These are phyloP conservation scores for Xylaria cubensis DNA, from an alignment of 495 filamentous ascomycete species.

Conservation along the genomic window DNA sequence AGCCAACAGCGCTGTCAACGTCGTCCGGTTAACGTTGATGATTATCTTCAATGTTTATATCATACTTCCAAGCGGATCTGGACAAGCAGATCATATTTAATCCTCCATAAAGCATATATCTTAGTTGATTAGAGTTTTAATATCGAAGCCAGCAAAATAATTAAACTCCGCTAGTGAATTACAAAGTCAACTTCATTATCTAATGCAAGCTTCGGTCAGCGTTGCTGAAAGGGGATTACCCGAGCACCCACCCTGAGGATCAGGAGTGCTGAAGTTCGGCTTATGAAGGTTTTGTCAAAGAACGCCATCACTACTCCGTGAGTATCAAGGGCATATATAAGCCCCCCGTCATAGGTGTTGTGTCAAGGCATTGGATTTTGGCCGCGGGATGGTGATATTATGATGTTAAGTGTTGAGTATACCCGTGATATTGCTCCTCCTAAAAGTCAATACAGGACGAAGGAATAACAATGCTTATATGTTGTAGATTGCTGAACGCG, in stretches of 20 bases:
- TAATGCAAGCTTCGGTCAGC: not conserved
- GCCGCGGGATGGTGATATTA: not conserved
- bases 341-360: not conserved
- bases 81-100: not conserved
- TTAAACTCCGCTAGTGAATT: not conserved
- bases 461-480: not conserved
- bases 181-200: not conserved
- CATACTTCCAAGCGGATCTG: not conserved
- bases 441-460: not conserved
- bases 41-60: not conserved
- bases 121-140: not conserved
- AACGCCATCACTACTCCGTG: too few relatives aligned
- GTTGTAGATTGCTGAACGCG: not conserved
- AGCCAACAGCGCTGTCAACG: not conserved
- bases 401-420: not conserved
- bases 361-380: not conserved
- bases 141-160: not conserved
- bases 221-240: not conserved
- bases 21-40: not conserved
- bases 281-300: not conserved
- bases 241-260: not conserved
- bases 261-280: not conserved
- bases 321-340: too few relatives aligned
- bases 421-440: not conserved
- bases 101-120: not conserved